Evolutionary conservation across 305 asterid genomes (phyloP), one percentile per base, ranked within the genome.

Genomic region (Fraxinus velutina): DNA sequence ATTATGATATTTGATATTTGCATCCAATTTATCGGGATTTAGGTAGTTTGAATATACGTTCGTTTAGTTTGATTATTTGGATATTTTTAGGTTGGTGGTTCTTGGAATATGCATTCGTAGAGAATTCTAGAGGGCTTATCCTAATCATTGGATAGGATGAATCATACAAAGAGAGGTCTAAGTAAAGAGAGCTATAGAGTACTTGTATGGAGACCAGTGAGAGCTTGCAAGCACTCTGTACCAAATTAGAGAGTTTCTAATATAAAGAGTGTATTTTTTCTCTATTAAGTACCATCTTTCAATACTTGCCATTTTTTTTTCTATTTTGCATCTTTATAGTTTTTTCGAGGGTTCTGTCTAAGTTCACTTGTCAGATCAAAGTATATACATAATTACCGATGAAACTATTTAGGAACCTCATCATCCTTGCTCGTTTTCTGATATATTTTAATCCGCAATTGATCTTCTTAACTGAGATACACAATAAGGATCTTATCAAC

Each of bases 351-450:
- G 57, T 13, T 13, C 17, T 47, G 19, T 47, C 19, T 47, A 47
- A 47, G 52, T 42, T 15, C 50, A 42, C 52, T 42, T 42, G 5
- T 42, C n/a, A 60, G 75, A 72, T 50, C 29, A 2, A 77, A 52
- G 57, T 84, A 84, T 47, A 66, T 71, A 78, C 73, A 73, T 22
- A 73, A 66, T 42, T 39, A 21, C 73, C 75, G n/a, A 27, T 30
- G 57, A 21, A 44, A 37, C 24, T 79, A 73, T 75, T 44, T 57
- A 62, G 77, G 62, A 66, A 82, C 73, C 79, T 36, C 52, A 19
- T 19, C 76, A 71, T 78, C 75, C 17, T 57, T 42, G 3, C 30
- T 60, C 4, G 12, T 19, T 21, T 60, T 19, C 30, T 21, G 27
- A 60, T 60, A 60, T 60, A 19, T 60, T 19, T 60, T 60, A 55